phyloP scores from a whole-genome alignment of 495 filamentous ascomycete genomes.

The Penicillium soppii region DNA sequence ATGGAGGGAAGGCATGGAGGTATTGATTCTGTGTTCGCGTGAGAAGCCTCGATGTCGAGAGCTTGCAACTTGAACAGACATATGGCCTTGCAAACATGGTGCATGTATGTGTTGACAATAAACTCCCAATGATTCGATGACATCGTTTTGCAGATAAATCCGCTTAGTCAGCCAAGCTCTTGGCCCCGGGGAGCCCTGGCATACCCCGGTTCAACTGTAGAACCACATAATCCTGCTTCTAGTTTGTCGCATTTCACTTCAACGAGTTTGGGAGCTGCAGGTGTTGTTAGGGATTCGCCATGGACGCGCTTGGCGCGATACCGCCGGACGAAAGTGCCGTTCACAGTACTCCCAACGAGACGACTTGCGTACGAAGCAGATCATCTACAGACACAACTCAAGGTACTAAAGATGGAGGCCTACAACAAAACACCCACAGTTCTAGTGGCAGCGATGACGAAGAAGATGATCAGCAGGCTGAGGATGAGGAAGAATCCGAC shows the following conservation, averaged over 20 bases:
- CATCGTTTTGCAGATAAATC: conserved; percentile 16
- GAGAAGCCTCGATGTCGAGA: conserved; percentile 22
- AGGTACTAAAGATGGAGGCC: conserved; percentile 19
- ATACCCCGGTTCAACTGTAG: conserved; percentile 25
- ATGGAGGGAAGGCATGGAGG: conserved; percentile 41
- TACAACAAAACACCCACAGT: conserved; percentile 18
- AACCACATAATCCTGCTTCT: conserved; percentile 12
- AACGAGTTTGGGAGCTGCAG: conserved; percentile 23
- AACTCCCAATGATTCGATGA: conserved; percentile 6
- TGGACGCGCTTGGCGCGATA: conserved; percentile 47
- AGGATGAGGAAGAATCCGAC: conserved; percentile 63
- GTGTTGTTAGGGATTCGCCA: conserved; percentile 36
- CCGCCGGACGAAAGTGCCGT: conserved; percentile 26
- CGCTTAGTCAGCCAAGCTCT: conserved; percentile 27
- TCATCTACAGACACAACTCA: conserved; percentile 20
- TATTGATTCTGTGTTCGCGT: conserved; percentile 28
- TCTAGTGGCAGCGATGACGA: conserved; percentile 25
- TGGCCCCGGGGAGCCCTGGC: conserved; percentile 5
- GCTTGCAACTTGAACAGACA: conserved; percentile 33
- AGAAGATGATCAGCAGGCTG: conserved; percentile 37
- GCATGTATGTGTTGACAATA: background rate
- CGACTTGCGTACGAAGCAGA: conserved; percentile 20
- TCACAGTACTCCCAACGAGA: conserved; percentile 16
- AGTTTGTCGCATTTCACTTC: conserved; percentile 23
- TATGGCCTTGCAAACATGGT: conserved; percentile 40